Conservation (phyloP, 2,329 filamentous ascomycete species). For the Alternaria gansuensis region DNA sequence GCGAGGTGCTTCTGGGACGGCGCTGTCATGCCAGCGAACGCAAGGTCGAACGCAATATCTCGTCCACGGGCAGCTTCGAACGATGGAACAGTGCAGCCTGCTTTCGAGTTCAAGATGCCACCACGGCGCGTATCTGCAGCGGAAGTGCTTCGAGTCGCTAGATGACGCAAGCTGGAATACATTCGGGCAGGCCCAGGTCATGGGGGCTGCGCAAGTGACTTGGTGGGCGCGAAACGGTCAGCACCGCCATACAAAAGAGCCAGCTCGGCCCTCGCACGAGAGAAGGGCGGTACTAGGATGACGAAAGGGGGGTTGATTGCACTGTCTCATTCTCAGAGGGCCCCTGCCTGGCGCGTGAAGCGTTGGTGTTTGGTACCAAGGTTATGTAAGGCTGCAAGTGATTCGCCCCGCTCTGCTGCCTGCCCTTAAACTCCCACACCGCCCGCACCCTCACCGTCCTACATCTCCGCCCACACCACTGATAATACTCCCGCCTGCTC, state of each 20-base stretch:
- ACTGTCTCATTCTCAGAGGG: conserved; percentile 25
- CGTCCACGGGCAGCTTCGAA: not conserved
- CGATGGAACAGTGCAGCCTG: not conserved
- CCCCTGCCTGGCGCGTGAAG: conserved; percentile 24
- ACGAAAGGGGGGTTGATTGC: conserved; percentile 18
- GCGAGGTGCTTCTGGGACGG: conserved; percentile 1
- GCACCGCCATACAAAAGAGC: conserved; percentile 46
- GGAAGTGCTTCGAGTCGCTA: not conserved
- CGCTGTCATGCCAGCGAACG: conserved; percentile 13
- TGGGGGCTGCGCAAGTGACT: conserved; percentile 45
- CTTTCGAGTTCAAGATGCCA: not conserved
- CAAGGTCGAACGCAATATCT: conserved; percentile 9
- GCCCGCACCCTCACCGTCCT: conserved; percentile 38
- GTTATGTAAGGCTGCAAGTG: conserved; percentile 27
- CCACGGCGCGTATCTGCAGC: not conserved
- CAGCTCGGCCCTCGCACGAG: conserved; percentile 25
- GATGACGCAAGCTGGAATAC: conserved; percentile 30
- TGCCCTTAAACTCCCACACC: conserved; percentile 48
- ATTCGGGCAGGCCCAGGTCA: conserved; percentile 32
- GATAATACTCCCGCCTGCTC: conserved; percentile 15
- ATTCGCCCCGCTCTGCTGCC: conserved; percentile 44
- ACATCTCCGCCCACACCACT: conserved; percentile 38
- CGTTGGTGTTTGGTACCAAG: conserved; percentile 7
- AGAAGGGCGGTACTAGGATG: conserved; percentile 36
- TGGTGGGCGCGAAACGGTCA: conserved; percentile 33